Evolutionary conservation across 345 rosid species (phyloP), one percentile per base, ranked within the genome.

Genomic region (Citrus unshiu): DNA sequence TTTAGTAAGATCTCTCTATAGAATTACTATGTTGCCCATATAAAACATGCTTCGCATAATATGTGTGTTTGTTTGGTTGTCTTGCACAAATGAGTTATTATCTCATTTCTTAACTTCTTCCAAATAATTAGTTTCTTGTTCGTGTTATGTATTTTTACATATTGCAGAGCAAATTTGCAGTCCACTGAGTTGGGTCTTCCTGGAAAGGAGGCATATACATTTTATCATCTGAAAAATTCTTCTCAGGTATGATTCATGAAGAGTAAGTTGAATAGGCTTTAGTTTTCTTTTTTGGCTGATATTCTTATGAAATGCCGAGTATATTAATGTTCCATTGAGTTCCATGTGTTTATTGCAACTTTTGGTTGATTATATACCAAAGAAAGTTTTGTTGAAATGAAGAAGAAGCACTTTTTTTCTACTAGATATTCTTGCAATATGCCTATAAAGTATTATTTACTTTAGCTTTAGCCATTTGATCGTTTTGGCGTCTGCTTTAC

Each of bases 141-240:
- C 59, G 18, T 67, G 56, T 61, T 76, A 57, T 70, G 74, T 12
- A 3, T 58, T 79, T 68, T 68, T 72, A 40, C 59, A 7, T 76
- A 25, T 87, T 72, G 61, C 90, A 92, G 98, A 72, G 82, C 80
- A 77, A 89, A 82, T 70, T 46, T 46, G 51, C 51, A 46, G 51
- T 46, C 51, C 51, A 46, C 51, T 21, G 90, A 88, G 78, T 78
- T 88, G 65, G 81, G 77, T 64, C 74, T 88, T 72, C 75, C 74
- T 18, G 84, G 77, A 74, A 86, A 63, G 78, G 91, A 86, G 72
- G 84, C 88, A 30, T 80, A 86, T 77, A 88, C 77, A 32, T 96
- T 91, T 87, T 96, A 93, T 81, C 99, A 94, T 81, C 83, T 91
- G 72, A 89, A 76, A 89, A 89, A 68, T 87, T 88, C 92, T 72